phyloP scores from a whole-genome alignment of 495 filamentous ascomycete genomes.

The Tuber indicum region DNA sequence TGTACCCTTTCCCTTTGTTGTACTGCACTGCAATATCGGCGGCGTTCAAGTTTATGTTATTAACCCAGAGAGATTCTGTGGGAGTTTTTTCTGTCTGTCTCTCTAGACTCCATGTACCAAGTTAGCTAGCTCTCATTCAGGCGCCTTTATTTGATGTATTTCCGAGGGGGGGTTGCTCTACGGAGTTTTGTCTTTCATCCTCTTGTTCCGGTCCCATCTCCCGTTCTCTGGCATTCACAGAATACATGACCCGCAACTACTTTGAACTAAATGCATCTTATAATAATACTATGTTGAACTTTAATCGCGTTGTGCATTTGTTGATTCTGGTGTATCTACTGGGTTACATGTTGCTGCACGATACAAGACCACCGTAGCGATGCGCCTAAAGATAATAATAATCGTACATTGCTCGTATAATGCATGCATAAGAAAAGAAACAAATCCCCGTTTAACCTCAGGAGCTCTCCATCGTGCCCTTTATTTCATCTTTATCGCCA shows the following conservation, averaged over 20 bases:
- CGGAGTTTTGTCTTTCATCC: slow-evolving; percentile 22
- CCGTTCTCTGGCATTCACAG: slow-evolving; percentile 23
- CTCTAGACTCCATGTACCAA: slow-evolving; percentile 2
- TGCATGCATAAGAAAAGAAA: neutral
- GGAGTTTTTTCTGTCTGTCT: neutral
- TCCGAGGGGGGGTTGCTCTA: slow-evolving; percentile 18
- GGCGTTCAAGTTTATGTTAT: slow-evolving; percentile 1
- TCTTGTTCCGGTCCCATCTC: slow-evolving; percentile 7
- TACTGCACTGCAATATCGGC: slow-evolving; percentile 5
- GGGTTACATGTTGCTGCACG: neutral
- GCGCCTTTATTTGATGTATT: slow-evolving; percentile 35
- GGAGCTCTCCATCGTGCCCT: neutral
- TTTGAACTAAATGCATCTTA: neutral
- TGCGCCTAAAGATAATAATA: neutral
- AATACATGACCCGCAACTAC: slow-evolving; percentile 21
- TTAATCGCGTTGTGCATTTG: neutral
- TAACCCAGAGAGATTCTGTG: neutral
- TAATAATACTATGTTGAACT: neutral
- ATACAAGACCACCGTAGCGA: neutral
- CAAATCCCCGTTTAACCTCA: neutral
- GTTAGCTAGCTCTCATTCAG: neutral
- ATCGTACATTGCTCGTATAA: neutral
- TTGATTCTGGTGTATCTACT: neutral
- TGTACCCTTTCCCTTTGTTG: slow-evolving; percentile 3
- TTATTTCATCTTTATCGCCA: neutral